phyloP scores from a whole-genome alignment of 805 yeast genomes.

The Scheffersomyces lignosus region DNA sequence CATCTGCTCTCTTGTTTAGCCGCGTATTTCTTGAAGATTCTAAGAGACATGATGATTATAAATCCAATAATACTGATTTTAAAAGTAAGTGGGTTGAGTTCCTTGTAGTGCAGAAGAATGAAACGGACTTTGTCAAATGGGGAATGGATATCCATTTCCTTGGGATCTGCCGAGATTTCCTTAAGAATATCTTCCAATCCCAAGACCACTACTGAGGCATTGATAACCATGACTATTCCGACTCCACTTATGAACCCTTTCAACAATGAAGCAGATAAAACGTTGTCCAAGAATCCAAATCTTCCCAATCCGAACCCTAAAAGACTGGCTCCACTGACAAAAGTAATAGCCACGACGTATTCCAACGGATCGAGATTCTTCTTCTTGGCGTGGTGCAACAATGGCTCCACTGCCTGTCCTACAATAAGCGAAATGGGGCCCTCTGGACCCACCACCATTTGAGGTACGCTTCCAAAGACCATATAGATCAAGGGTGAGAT shows the following conservation, averaged over 20 bases:
- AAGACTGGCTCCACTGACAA: slow-evolving; percentile 71
- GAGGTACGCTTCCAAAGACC: slow-evolving; percentile 46
- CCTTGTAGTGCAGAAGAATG: slow-evolving; percentile 45
- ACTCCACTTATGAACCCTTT: slow-evolving; percentile 47
- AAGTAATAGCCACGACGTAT: slow-evolving; percentile 66
- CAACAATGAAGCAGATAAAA: slow-evolving; percentile 38
- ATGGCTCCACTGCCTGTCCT: slow-evolving; percentile 48
- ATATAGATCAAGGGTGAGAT: slow-evolving; percentile 40
- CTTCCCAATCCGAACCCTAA: slow-evolving; percentile 60
- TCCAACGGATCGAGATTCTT: slow-evolving; percentile 42
- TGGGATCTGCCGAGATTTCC: slow-evolving; percentile 35
- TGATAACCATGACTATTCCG: slow-evolving; percentile 48
- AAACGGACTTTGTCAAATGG: slow-evolving; percentile 70
- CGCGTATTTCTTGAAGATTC: slow-evolving; percentile 40
- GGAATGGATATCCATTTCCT: slow-evolving; percentile 46
- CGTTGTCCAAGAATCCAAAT: slow-evolving; percentile 39
- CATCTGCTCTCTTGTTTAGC: slow-evolving; percentile 11
- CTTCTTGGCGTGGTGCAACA: slow-evolving; percentile 33
- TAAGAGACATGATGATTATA: slow-evolving; percentile 41
- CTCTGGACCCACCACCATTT: slow-evolving; percentile 48
- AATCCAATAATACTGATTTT: slow-evolving; percentile 58
- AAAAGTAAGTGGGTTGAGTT: slow-evolving; percentile 61
- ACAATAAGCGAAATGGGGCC: slow-evolving; percentile 46
- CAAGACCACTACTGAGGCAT: slow-evolving; percentile 69
- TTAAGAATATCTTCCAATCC: slow-evolving; percentile 56